Percentiles rank a stretch among this genome's conserved stretches.
Evolutionary conservation across 2,329 filamentous ascomycete genomes (phyloP).

Genomic region (Colletotrichum gigasporum): DNA sequence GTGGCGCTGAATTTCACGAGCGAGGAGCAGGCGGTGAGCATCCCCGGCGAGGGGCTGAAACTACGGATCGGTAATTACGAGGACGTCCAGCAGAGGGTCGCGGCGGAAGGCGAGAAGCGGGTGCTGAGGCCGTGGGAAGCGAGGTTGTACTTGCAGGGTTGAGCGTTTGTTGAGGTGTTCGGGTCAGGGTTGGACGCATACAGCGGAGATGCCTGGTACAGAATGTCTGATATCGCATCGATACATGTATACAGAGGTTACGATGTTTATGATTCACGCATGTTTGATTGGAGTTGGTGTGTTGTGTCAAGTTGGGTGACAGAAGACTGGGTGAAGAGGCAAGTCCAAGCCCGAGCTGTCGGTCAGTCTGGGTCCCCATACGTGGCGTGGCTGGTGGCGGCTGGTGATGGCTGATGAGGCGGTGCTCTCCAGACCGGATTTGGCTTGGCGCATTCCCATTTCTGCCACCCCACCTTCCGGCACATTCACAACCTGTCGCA

Average conservation of each 20-base stretch:
- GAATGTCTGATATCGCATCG: not conserved
- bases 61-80: constrained; percentile 43
- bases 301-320: too few species aligned
- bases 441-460: too few species aligned
- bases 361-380: too few species aligned
- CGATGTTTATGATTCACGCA: constrained; percentile 24
- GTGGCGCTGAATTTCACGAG: constrained; percentile 50
- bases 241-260: constrained; percentile 21
- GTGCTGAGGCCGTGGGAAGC: constrained; percentile 46
- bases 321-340: too few species aligned
- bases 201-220: not conserved
- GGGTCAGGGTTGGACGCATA: not conserved
- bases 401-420: too few species aligned
- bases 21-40: constrained; percentile 39
- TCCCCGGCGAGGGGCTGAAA: constrained; percentile 32
- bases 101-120: constrained; percentile 19
- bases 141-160: constrained; percentile 40
- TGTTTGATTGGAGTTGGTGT: too few species aligned
- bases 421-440: not conserved
- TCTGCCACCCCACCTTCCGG: not conserved
- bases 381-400: too few species aligned
- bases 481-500: not conserved
- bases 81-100: constrained; percentile 33
- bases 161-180: too few species aligned
- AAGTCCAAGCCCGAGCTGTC: too few species aligned